Base-by-base conservation (phyloP, 73 alveolate genomes). In the Effrenium voratum region DNA sequence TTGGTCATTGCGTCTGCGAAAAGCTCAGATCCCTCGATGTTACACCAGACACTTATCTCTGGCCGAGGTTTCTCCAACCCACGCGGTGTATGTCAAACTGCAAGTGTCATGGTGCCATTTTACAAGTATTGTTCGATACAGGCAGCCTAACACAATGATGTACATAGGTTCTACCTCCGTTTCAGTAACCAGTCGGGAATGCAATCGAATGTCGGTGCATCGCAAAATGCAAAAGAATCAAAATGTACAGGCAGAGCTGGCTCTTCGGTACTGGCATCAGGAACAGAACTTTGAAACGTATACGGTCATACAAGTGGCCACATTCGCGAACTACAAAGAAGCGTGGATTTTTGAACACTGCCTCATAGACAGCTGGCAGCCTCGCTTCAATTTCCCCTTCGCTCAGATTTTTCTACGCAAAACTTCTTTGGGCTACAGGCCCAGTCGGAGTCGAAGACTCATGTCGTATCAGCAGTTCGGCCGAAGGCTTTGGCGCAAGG, bases 151-250 rank as follows among this genome's bases (percentile, higher is more conserved):
- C 28, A 30, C 81, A 0, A 70, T 70, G 81, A 70, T 70, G 81
- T 70, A 34, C 24, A 34, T 70, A 0, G 81, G 81, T 0, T 70
- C 81, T 8, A 70, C 81, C 0, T 13, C 47, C 0, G 81, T 70
- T 8, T n/a, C 81, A 0, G 81, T 70, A 4, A 70, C 81, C 0
- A 43, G 32, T 15, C 49, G 81, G 2, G 81, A 70, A 16, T 19
- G n/a, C 81, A 70, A 70, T 70, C 81, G 81, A 8, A 70, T 70
- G 81, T n/a, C 81, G 32, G 81, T 70, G 32, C 81, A 34, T 1
- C 81, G 81, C 36, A 70, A 70, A 46, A 12, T 70, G 81, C 47
- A 34, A 46, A 43, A 6, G 46, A 46, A 46, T 16, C 81, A 70
- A 8, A 46, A 70, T 8, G 81, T 46, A 0, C 81, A 70, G 46